Percentiles rank a stretch among this genome's conserved stretches.
Conservation (phyloP, 1,284 basidiomycete species). For the Boletus mariae region DNA sequence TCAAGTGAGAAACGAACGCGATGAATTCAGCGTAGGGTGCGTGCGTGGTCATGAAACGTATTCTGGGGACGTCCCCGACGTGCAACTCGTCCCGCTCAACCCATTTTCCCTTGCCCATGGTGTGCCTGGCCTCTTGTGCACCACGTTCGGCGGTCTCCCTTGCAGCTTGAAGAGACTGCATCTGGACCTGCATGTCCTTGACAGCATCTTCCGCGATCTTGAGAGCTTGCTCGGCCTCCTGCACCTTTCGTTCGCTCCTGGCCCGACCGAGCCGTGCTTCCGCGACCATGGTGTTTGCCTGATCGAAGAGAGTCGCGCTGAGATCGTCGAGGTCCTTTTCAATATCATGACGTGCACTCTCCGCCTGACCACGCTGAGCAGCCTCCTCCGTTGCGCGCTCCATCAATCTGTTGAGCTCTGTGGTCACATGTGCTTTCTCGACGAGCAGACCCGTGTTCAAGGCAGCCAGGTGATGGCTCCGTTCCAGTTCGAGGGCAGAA, state of each 20-base stretch:
- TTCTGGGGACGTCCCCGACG: slow-evolving; percentile 13
- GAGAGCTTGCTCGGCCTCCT: slow-evolving; percentile 77
- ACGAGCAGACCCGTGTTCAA: slow-evolving; percentile 88
- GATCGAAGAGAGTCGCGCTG: slow-evolving; percentile 81
- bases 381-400: slow-evolving; percentile 94
- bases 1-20: slow-evolving; percentile 78
- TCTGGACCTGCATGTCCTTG: slow-evolving; percentile 77
- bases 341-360: slow-evolving; percentile 77
- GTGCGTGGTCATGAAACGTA: slow-evolving; percentile 62
- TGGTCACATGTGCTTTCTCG: slow-evolving; percentile 86
- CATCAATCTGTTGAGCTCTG: slow-evolving; percentile 92
- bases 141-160: slow-evolving; percentile 57
- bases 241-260: slow-evolving; percentile 79
- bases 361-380: slow-evolving; percentile 85
- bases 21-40: slow-evolving; percentile 85
- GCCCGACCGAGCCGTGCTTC: slow-evolving; percentile 78
- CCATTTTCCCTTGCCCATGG: slow-evolving; percentile 71
- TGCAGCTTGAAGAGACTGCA: slow-evolving; percentile 69
- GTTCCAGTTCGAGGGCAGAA: slow-evolving; percentile 69
- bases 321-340: slow-evolving; percentile 92
- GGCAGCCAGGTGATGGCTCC: slow-evolving; percentile 73
- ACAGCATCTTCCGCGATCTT: slow-evolving; percentile 86
- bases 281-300: slow-evolving; percentile 92
- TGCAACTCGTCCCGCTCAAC: slow-evolving; percentile 38
- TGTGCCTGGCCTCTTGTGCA: slow-evolving; percentile 44